Evolutionary conservation across 2,329 filamentous ascomycete species (phyloP), one percentile per base, ranked within the genome.

Genomic region (Fusarium liriodendri): DNA sequence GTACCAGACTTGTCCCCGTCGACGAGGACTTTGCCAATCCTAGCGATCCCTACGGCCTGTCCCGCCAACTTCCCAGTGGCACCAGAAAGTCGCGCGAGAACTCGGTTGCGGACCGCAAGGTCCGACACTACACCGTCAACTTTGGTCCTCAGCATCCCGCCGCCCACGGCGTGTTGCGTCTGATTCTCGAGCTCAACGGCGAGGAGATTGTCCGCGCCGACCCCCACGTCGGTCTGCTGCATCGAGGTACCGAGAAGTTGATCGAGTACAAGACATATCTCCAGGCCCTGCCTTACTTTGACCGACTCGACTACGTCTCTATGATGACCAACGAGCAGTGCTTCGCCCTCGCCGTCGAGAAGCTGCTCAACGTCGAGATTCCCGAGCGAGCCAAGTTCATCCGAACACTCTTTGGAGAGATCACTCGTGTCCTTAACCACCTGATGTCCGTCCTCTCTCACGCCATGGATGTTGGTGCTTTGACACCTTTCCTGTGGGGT

Each of bases 311-410:
- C 86, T 99, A 99, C 85, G 95, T 98, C 78, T 98, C 95, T 80
- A 99, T 99, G 97, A 99, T 99, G 97, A 99, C 97, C 80, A 99
- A 99, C 85, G 97, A 99, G 89, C 97, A 99, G 86, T 98, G 95
- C 82, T 99, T 95, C 85, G 91, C 95, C 40, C 89, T 99, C 76
- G 97, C 95, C 22, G 96, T 98, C 65, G 97, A 99, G 90, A 99
- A 99, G 89, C 89, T 99, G 70, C 88, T 99, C 80, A 99, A 99
- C 84, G 89, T 99, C 76, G 97, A 99, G 83, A 94, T 99, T 74
- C 97, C 97, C 27, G 93, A 97, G 75, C 90, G 97, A 81, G 97
- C 97, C 79, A 98, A 99, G 88, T 99, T 92, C 88, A 99, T 99
- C 82, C 91, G 97, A 76, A 98, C 96, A 37, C 0, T 99, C 87